These are phyloP conservation scores for Ulota crispa DNA, from an alignment of 225 moss, liverwort and hornwort genomes.

Conservation along the genomic window DNA sequence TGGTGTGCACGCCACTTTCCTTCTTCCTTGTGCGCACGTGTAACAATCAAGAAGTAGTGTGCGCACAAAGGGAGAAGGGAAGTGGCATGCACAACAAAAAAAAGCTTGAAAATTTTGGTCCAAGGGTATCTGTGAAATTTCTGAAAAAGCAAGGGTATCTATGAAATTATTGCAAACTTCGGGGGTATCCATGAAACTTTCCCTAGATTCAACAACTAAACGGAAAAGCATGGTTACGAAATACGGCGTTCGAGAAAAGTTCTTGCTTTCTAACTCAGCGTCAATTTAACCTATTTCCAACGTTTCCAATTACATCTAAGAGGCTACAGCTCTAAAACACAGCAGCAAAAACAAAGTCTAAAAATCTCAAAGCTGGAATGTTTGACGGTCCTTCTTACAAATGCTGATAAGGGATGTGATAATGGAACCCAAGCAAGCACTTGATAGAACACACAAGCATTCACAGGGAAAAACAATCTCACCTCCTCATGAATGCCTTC, in stretches of 20 bases:
- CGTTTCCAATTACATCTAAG: background rate
- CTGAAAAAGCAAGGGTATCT: too few relatives aligned
- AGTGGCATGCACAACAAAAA: too few relatives aligned
- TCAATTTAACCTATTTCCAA: background rate
- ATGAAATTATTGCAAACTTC: too few relatives aligned
- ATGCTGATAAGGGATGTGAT: background rate
- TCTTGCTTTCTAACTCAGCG: background rate
- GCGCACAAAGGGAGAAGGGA: too few relatives aligned
- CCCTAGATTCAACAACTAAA: background rate
- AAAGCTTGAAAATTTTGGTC: too few relatives aligned
- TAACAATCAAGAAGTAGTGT: too few relatives aligned
- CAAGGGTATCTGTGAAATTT: too few relatives aligned
- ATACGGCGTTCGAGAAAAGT: background rate
- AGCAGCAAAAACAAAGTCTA: background rate
- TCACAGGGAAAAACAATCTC: background rate
- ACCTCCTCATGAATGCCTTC: constrained; percentile 99
- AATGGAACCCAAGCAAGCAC: constrained; percentile 4
- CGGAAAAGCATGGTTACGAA: background rate
- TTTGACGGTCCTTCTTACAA: background rate
- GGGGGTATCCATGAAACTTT: too few relatives aligned
- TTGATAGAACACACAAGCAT: background rate
- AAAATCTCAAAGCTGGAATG: background rate
- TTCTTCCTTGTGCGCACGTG: too few relatives aligned
- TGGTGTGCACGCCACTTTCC: too few relatives aligned
- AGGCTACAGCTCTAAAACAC: background rate